Conservation (phyloP, 805 yeast species). For the Kazachstania taianensis region DNA sequence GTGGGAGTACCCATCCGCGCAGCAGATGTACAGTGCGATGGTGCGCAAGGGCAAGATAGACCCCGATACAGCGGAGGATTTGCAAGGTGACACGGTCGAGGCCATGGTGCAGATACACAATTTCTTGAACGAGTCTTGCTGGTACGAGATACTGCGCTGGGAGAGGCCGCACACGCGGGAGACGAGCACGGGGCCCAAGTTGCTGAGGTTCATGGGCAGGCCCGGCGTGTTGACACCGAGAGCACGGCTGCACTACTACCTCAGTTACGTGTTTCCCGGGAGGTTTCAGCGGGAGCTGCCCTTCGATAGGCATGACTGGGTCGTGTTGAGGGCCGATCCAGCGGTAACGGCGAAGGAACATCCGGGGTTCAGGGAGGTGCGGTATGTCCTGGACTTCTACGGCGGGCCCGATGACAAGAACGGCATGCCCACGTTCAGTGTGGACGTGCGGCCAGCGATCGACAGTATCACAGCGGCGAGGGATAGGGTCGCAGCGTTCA, state of each 20-base stretch:
- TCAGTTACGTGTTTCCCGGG: slow-evolving; percentile 65
- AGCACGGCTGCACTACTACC: slow-evolving; percentile 55
- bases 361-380: slow-evolving; percentile 53
- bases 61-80: slow-evolving; percentile 55
- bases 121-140: slow-evolving; percentile 92
- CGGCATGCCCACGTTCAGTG: slow-evolving; percentile 82
- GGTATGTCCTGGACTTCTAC: slow-evolving; percentile 93
- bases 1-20: slow-evolving; percentile 99
- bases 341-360: slow-evolving; percentile 16
- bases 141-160: slow-evolving; percentile 92
- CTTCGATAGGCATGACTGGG: slow-evolving; percentile 98
- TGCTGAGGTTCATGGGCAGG: slow-evolving; percentile 81
- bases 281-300: slow-evolving; percentile 74
- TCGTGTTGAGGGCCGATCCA: slow-evolving; percentile 60
- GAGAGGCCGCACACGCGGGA: slow-evolving; percentile 61
- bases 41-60: slow-evolving; percentile 71
- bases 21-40: slow-evolving; percentile 98
- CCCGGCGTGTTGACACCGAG: slow-evolving; percentile 84
- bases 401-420: slow-evolving; percentile 87
- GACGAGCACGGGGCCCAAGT: slow-evolving; percentile 58
- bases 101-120: slow-evolving; percentile 96
- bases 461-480: slow-evolving; percentile 53
- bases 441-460: slow-evolving; percentile 93
- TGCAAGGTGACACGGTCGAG: slow-evolving; percentile 93
- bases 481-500: slow-evolving; percentile 64